Conservation (phyloP, 2,329 filamentous ascomycete species). For the Ascochyta fabae region DNA sequence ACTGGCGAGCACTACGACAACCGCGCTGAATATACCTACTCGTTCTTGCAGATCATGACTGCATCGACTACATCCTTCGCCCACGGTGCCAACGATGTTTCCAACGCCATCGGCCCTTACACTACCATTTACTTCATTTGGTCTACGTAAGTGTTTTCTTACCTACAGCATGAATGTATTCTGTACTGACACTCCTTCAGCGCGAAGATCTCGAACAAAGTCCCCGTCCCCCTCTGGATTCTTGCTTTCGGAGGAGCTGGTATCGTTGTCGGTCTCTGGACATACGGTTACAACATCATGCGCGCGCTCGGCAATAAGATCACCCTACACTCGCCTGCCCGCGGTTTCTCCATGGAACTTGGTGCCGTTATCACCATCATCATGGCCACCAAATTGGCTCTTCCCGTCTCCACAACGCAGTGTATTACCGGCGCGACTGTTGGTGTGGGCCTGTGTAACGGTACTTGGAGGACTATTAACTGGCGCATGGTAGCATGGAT, state of each 20-base stretch:
- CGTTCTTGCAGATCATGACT: slow-evolving; percentile 53
- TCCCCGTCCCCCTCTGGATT: slow-evolving; percentile 66
- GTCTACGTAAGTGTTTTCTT: slow-evolving; percentile 52
- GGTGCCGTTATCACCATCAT: slow-evolving; percentile 66
- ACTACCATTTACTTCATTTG: slow-evolving; percentile 70
- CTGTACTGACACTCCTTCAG: neutral
- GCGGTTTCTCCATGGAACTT: slow-evolving; percentile 55
- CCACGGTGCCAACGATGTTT: slow-evolving; percentile 72
- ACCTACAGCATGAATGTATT: neutral
- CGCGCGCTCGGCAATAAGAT: slow-evolving; percentile 67
- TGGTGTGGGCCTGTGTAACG: slow-evolving; percentile 43
- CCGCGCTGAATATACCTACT: slow-evolving; percentile 59
- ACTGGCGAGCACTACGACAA: slow-evolving; percentile 67
- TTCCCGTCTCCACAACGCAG: slow-evolving; percentile 64
- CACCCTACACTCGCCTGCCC: slow-evolving; percentile 66
- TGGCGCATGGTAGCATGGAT: slow-evolving; percentile 53
- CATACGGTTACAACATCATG: slow-evolving; percentile 72
- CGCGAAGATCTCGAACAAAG: slow-evolving; percentile 51
- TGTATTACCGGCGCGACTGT: slow-evolving; percentile 52
- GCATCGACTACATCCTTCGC: slow-evolving; percentile 76
- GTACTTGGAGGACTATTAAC: slow-evolving; percentile 51
- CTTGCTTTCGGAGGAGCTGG: slow-evolving; percentile 58
- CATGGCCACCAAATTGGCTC: slow-evolving; percentile 66
- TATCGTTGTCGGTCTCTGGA: slow-evolving; percentile 65
- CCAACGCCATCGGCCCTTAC: slow-evolving; percentile 62